Base-by-base conservation (phyloP, 1,284 basidiomycete species). In the Ustilago trichophora region DNA sequence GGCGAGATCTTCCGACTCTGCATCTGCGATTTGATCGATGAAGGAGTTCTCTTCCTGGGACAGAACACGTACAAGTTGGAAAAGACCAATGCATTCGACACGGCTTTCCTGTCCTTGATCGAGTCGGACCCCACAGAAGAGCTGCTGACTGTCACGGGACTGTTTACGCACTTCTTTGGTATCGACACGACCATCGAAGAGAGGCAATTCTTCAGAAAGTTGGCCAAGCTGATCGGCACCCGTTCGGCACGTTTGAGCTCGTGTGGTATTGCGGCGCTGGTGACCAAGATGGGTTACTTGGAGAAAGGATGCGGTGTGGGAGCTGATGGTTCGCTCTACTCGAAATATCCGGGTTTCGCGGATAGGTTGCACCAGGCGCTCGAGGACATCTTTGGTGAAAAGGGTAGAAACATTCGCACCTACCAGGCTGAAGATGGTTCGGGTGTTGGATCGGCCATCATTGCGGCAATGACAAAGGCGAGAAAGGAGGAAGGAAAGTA, bases 61-160 rank as follows among this genome's bases (percentile, higher is more conserved):
- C 95, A 98, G 84, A 92, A 83, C 83, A 96, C 94, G 1, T 96
- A 97, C 87, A 97, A 97, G 85, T 87, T 98, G 47, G 93, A 98
- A 83, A 91, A 88, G 73, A 87, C 92, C 7, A 93, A 95, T 82
- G 89, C 73, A 87, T 90, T 98, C 78, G 95, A 98, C 83, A 98
- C 95, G 2, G 95, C 95, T 2, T 97, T 98, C 85, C 85, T 98
- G 60, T 93, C 91, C 41, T 85, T 98, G 52, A 97, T 98, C 89
- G 95, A 98, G 84, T 90, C 88, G 89, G 95, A 98, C 83, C 89
- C 91, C 3, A 98, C 95, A n/a, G 95, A 98, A 78, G 95, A 98
- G 82, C 87, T 97, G 35, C 87, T 98, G 45, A 97, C 94, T 86
- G 88, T 93, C 77, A 92, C 95, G 73, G 94, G 95, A 47, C 92